Base-by-base conservation (phyloP, 2,329 filamentous ascomycete species). In the Acephala macrosclerotiorum region DNA sequence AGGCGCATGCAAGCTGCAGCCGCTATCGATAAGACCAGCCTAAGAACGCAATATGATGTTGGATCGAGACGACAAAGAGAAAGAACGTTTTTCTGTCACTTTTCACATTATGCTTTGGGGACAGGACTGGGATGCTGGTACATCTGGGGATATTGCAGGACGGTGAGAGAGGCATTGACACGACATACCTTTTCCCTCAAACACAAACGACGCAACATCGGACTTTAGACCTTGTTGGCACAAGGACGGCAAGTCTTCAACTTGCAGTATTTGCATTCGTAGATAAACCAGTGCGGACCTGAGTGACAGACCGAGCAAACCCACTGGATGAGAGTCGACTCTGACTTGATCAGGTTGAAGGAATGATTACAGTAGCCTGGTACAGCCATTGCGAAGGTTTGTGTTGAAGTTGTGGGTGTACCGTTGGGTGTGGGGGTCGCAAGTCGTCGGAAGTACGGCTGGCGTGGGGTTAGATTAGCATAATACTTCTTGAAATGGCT, bases 241-340 rank as follows among this genome's bases (percentile, higher is more conserved):
- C 89, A 91, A 29, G 82, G 78, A 60, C 87, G 82, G 76, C 89
- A 91, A 35, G 85, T 83, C 78, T 90, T 88, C 59, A 89, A 79
- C 76, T 88, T 88, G 84, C 89, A 91, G 76, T 89, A 89, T 67
- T 83, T 81, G 79, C 89, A 91, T 77, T 91, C 87, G 70, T 85
- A 91, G 73, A 91, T 91, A 78, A 84, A 85, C 86, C 87, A 90
- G 77, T 88, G 85, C 60, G 88, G 88, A 1, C 88, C 88, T 1
- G 84, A 85, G 67, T 87, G 84, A 75, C 89, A 91, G 73, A 89
- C 79, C 66, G 85, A 83, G 80, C 89, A 91, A 59, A 82, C 82
- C 88, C 88, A 91, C 75, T 89, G 84, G 63, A 91, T 83, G 61
- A 91, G 76, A 12, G 84, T 89, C 74, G 81, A 89, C 73, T 90